Evolutionary conservation across 495 filamentous ascomycete species (phyloP).

Genomic region (Hypoxylon lenormandii): DNA sequence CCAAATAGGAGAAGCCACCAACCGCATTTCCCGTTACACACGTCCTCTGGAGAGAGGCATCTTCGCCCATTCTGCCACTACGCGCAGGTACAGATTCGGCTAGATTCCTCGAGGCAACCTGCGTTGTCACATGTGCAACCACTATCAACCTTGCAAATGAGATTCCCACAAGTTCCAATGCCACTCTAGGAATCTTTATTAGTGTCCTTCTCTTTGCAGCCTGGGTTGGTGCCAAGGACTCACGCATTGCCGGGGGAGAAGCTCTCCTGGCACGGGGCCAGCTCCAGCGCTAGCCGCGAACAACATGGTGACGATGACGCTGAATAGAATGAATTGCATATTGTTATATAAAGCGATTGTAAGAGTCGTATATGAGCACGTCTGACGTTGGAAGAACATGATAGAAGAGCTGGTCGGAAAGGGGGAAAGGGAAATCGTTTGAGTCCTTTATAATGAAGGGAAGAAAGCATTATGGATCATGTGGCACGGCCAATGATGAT

Average conservation of each 20-base stretch:
- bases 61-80: background rate
- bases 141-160: constrained; percentile 21
- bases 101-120: constrained; percentile 18
- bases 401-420: background rate
- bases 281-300: constrained; percentile 14
- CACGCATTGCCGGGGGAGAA: constrained; percentile 12
- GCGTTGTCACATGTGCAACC: constrained; percentile 22
- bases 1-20: constrained; percentile 34
- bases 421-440: background rate
- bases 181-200: constrained; percentile 1
- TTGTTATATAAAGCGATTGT: constrained; percentile 1
- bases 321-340: constrained; percentile 18
- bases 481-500: background rate
- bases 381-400: background rate
- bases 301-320: background rate
- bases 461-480: background rate
- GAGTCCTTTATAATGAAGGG: background rate
- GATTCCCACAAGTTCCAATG: constrained; percentile 16
- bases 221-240: background rate
- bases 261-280: constrained; percentile 12
- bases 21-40: background rate
- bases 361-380: background rate
- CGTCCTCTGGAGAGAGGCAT: background rate
- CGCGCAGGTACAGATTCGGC: constrained; percentile 22
- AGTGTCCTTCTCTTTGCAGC: background rate